Evolutionary conservation across 2,329 filamentous ascomycete species (phyloP), one percentile per base, ranked within the genome.

Genomic region (Venturia effusa): DNA sequence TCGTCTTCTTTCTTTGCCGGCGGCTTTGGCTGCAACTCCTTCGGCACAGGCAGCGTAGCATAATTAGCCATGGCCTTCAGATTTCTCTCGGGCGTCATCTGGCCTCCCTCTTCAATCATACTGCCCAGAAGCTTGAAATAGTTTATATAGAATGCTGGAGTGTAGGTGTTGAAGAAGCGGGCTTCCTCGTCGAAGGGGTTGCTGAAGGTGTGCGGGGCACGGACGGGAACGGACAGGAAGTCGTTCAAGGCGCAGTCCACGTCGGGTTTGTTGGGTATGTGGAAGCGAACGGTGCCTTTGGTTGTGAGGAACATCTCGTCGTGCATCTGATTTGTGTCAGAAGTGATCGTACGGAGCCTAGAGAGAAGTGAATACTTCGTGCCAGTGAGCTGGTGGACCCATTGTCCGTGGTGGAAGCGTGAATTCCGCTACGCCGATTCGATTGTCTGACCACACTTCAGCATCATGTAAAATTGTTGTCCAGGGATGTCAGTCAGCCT

Each of bases 261-360:
- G 66, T 75, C 69, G 30, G 73, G 71, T 32, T 73, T 72, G 64
- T 75, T 75, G 64, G 78, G 77, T 15, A 76, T 75, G 67, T 81
- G 79, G 71, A 84, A 83, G 48, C 80, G 78, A 24, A 84, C 74
- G 1, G 71, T 77, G 6, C 82, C 82, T 32, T 66, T 72, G 0
- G 78, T 81, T n/a, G 83, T 75, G 54, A 83, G 77, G 72, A 84
- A 84, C 8, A 80, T 83, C 72, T 82, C 78, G 67, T 85, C 81
- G 71, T 85, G 80, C 63, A 66, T 66, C 43, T 65, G 40, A 19
- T 1, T 24, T 19, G 39, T n/a, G 24, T 60, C 19, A 40, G 27
- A 17, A n/a, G 51, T n/a, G 15, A 5, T 32, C 5, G 15, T 34
- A 4, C n/a, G 6, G 32, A 34, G 51, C 27, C 11, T n/a, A 11